Conservation (phyloP, 768 basidiomycete genomes). For the Boletales sp. region DNA sequence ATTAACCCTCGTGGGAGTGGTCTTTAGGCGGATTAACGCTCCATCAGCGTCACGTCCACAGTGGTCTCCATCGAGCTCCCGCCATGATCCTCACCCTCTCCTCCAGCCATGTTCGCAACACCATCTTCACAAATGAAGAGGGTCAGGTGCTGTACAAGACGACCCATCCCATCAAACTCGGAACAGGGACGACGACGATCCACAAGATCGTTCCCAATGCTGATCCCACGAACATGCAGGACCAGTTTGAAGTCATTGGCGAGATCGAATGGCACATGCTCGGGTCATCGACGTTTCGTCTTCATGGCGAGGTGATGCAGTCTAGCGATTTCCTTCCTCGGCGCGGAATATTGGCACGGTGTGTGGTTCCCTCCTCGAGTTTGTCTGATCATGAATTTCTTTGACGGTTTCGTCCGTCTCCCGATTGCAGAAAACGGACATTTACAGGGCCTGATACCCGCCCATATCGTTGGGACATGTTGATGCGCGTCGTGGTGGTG, state of each 20-base stretch:
- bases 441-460: slow-evolving; percentile 31
- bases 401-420: too few relatives aligned
- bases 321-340: slow-evolving; percentile 24
- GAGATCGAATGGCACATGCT: slow-evolving; percentile 34
- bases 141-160: slow-evolving; percentile 32
- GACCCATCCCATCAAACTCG: slow-evolving; percentile 11
- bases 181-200: slow-evolving; percentile 20
- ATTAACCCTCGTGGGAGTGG: too few relatives aligned
- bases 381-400: too few relatives aligned
- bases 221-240: slow-evolving; percentile 21
- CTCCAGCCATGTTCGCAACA: slow-evolving; percentile 18
- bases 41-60: too few relatives aligned
- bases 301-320: slow-evolving; percentile 25
- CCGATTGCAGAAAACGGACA: slow-evolving; percentile 11
- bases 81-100: slow-evolving; percentile 17
- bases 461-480: slow-evolving; percentile 31
- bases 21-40: too few relatives aligned
- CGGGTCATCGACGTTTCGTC: slow-evolving; percentile 28
- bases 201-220: slow-evolving; percentile 22
- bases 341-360: slow-evolving; percentile 22
- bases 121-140: slow-evolving; percentile 19
- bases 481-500: slow-evolving; percentile 9
- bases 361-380: not conserved
- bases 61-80: too few relatives aligned
- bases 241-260: slow-evolving; percentile 30